Base-by-base conservation (phyloP, 352 stramenopile genomes). In the Phytopythium chamaehyphon region DNA sequence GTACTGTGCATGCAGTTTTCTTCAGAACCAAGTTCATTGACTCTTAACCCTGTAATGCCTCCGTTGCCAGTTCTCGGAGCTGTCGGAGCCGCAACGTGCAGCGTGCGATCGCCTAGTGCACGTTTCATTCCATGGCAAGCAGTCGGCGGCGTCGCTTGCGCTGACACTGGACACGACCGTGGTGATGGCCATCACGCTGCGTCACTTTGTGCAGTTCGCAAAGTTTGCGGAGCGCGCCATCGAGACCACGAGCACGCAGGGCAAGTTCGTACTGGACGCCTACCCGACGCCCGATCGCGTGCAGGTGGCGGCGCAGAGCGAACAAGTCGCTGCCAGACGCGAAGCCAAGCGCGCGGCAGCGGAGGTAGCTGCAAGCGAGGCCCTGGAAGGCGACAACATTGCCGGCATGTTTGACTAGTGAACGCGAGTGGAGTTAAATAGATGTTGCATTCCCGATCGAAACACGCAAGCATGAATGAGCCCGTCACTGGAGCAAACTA, bases 201-300 rank as follows among this genome's bases (percentile, higher is more conserved):
- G 88, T 43, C 61, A 80, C 54, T 91, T 90, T 45, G 86, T 76
- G 40, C 59, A 59, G 16, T 87, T 76, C 51, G 75, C 81, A 0
- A 40, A 71, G 45, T 89, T 88, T 54, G 47, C 62, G n/a, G 55
- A 80, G 40, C 81, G 81, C 28, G 42, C 69, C 8, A 83, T 86
- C 37, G 69, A 91, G 49, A 61, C 61, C 23, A 90, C 81, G 8
- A 75, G 55, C 16, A 86, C 81, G 14, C 77, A 88, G 51, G 81
- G 81, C 54, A 91, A 91, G 62, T 91, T 91, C 19, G 63, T 86
- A 16, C 68, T 91, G 26, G 80, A 88, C 55, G 66, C 65, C 36
- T 81, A 78, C 56, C 78, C 75, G 52, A 76, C 64, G 24, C 76
- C 69, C 38, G 61, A 80, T 23, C 28, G 46, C 46, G 33, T 35